Percentiles rank a stretch among this genome's conserved stretches.
phyloP scores from a whole-genome alignment of 1,139 yeast genomes.

The Hemisphaericaspora subhashii region DNA sequence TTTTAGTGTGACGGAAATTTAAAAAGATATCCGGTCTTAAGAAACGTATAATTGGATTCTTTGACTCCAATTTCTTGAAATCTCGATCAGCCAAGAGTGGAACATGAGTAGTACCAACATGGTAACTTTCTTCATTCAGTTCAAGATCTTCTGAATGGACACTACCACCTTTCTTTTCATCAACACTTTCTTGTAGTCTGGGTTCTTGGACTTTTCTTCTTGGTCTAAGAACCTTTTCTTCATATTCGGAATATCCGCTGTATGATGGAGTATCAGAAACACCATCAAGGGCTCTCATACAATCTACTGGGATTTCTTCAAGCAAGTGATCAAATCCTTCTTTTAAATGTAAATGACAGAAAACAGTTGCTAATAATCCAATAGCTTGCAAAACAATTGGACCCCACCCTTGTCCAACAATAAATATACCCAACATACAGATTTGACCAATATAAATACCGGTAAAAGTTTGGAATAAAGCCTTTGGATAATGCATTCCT shows the following conservation, averaged over 20 bases:
- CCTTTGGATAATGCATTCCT: slow-evolving; percentile 86
- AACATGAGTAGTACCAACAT: slow-evolving; percentile 16
- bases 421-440: slow-evolving; percentile 81
- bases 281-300: slow-evolving; percentile 73
- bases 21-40: slow-evolving; percentile 66
- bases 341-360: slow-evolving; percentile 61
- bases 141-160: slow-evolving; percentile 19
- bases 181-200: slow-evolving; percentile 19
- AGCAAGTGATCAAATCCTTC: slow-evolving; percentile 66
- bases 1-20: slow-evolving; percentile 54
- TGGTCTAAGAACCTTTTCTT: slow-evolving; percentile 30
- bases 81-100: slow-evolving; percentile 59
- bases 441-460: slow-evolving; percentile 87
- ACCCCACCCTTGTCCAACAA: slow-evolving; percentile 94
- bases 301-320: slow-evolving; percentile 59
- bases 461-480: slow-evolving; percentile 81
- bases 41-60: slow-evolving; percentile 45
- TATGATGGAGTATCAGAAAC: slow-evolving; percentile 60
- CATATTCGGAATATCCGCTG: slow-evolving; percentile 37
- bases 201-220: slow-evolving; percentile 14
- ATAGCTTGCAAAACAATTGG: slow-evolving; percentile 78
- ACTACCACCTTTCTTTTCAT: slow-evolving; percentile 15
- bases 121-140: slow-evolving; percentile 16
- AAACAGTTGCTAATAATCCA: slow-evolving; percentile 60
- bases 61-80: slow-evolving; percentile 29